Evolutionary conservation across 1,284 basidiomycete species (phyloP), one percentile per base, ranked within the genome.

Genomic region (Dichomitus squalens): DNA sequence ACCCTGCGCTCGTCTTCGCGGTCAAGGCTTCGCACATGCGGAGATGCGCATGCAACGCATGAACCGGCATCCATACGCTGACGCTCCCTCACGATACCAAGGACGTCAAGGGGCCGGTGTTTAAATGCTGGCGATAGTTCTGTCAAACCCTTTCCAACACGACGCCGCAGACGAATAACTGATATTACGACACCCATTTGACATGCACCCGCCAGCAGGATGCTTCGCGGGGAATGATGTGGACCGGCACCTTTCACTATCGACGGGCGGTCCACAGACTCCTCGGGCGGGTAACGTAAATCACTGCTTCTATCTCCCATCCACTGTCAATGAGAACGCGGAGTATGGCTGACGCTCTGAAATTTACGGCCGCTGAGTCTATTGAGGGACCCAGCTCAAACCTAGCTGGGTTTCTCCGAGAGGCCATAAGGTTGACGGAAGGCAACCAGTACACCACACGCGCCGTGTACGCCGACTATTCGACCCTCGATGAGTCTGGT

Each of bases 221-320:
- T 1, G 29, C 46, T 58, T 52, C 50, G 53, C 51, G 50, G 49
- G 55, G 29, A 49, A 55, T 50, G 57, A 34, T 48, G 59, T 53
- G n/a, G 47, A 21, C 25, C 40, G n/a, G 25, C 41, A 36, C 46
- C 53, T 52, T 56, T 56, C 60, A 56, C 29, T 18, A 18, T 18
- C 44, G 31, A 25, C 41, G 25, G 56, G 48, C 57, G 57, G 60
- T 9, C 54, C 47, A 40, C 55, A 49, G 49, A 58, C 48, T 40
- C 31, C 53, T 40, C 51, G 53, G 47, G 51, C 52, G 52, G 43
- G 48, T 59, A 59, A 62, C 60, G 60, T 62, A 62, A 62, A 62
- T 57, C 60, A 40, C 55, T 49, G 49, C 55, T 59, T 55, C 57
- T 41, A 21, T 23, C 29, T 29, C 43, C 44, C 29, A 47, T 33